A percentile compares a stretch with the other conserved stretches of the same genome.
These are phyloP conservation scores for Schwanniomyces occidentalis DNA, from an alignment of 805 yeast genomes.

Conservation along the genomic window DNA sequence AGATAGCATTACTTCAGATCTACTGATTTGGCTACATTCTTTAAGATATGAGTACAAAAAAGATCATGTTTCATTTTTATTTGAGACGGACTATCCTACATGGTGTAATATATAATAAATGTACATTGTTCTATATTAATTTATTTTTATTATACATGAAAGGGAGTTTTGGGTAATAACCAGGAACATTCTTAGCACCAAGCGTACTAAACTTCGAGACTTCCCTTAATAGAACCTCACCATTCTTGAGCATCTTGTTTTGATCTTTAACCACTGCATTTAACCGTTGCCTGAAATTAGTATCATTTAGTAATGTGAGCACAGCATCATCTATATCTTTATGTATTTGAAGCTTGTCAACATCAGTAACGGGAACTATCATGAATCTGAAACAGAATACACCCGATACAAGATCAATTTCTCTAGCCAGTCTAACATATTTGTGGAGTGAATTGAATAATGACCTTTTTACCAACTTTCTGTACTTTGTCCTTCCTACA, in stretches of 20 bases:
- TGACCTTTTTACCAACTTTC: slow-evolving; percentile 20
- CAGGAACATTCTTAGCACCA: slow-evolving; percentile 15
- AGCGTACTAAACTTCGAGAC: slow-evolving; percentile 11
- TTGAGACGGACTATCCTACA: slow-evolving; percentile 43
- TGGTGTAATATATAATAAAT: slow-evolving; percentile 43
- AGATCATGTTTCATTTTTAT: slow-evolving; percentile 30
- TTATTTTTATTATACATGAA: slow-evolving; percentile 11
- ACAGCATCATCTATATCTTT: slow-evolving; percentile 13
- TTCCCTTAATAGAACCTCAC: slow-evolving; percentile 2
- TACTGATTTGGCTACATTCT: slow-evolving; percentile 51
- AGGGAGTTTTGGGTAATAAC: slow-evolving; percentile 24
- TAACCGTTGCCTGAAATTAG: slow-evolving; percentile 3
- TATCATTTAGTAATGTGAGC: slow-evolving; percentile 5
- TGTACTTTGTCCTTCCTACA: slow-evolving; percentile 24
- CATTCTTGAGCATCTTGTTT: slow-evolving; percentile 4
- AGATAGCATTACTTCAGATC: slow-evolving; percentile 25
- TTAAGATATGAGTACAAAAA: slow-evolving; percentile 27
- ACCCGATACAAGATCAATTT: slow-evolving; percentile 21
- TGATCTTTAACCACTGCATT: slow-evolving; percentile 2
- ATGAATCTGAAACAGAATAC: slow-evolving; percentile 20
- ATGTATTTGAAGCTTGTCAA: slow-evolving; percentile 14
- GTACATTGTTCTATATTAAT: slow-evolving; percentile 1
- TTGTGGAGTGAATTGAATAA: slow-evolving; percentile 16
- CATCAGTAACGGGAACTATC: slow-evolving; percentile 19
- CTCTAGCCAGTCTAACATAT: slow-evolving; percentile 1